These are phyloP conservation scores for Panaeolus cyanescens DNA, from an alignment of 768 basidiomycete species.

Conservation along the genomic window DNA sequence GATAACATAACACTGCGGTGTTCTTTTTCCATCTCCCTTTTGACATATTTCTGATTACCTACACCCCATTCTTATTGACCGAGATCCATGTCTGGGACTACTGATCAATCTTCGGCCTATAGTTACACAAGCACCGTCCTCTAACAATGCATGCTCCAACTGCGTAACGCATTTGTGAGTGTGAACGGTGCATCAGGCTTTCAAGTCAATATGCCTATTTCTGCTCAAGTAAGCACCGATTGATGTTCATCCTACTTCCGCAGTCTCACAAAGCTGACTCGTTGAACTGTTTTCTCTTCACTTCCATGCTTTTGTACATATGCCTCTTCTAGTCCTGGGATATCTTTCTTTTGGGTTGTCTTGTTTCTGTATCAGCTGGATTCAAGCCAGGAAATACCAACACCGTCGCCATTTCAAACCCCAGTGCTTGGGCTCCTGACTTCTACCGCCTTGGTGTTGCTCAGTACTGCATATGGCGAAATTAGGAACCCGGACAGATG, in stretches of 20 bases:
- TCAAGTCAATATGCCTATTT: constrained; percentile 48
- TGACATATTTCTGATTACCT: neutral
- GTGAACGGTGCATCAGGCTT: constrained; percentile 45
- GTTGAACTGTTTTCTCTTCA: no score
- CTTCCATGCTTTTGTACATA: no score
- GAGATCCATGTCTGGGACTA: neutral
- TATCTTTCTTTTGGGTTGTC: constrained; percentile 40
- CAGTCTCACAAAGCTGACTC: neutral
- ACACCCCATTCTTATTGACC: neutral
- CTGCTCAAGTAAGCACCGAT: constrained; percentile 39
- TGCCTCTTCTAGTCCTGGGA: constrained; percentile 43
- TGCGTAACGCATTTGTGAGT: constrained; percentile 48
- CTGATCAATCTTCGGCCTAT: no score
- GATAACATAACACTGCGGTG: no score
- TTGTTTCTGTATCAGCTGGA: constrained; percentile 41
- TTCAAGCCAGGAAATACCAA: constrained; percentile 47
- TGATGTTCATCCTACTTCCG: neutral
- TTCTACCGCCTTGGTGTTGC: constrained; percentile 42
- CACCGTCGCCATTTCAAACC: constrained; percentile 45
- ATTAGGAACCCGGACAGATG: neutral
- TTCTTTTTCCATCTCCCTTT: no score
- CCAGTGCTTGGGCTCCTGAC: constrained; percentile 42
- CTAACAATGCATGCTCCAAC: constrained; percentile 51
- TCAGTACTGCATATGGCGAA: neutral
- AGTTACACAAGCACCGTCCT: constrained; percentile 40